Base-by-base conservation (phyloP, 257 asterid genomes). In the Eustoma russellianum region DNA sequence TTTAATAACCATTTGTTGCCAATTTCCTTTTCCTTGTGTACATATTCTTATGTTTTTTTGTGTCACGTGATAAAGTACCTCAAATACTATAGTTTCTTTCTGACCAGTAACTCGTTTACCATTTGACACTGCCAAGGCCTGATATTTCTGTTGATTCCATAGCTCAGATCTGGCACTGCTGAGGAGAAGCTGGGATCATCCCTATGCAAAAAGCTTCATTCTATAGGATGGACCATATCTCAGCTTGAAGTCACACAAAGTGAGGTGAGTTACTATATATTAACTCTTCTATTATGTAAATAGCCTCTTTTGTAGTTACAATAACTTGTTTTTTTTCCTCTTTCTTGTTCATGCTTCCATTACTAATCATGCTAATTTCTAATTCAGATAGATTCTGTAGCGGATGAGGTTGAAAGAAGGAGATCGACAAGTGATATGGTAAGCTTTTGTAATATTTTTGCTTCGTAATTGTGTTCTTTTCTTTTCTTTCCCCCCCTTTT, bases 151-250 rank as follows among this genome's bases (percentile, higher is more conserved):
- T 71, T 74, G 81, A 78, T 69, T 80, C 82, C 89, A 72, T 88
- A 88, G 97, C 95, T 88, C 97, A 88, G 97, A 84, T 88, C 75
- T 74, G 94, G 95, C 83, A 73, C 77, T 53, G 82, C 85, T 65
- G 91, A 85, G 88, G 94, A 85, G 69, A 71, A 55, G 54, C 62
- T 88, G 72, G 74, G 92, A 55, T 72, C 79, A 59, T 45, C 67
- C 48, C 59, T 88, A 77, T 77, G 83, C 60, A 68, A 46, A 48
- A 80, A 80, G 76, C 88, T 82, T 65, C 82, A 74, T 61, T 80
- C 95, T 34, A 72, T 85, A 59, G 94, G 97, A 40, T 88, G 94
- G 94, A 69, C 70, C 17, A 85, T 80, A 57, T 75, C 92, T 19
- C 87, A 83, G 60, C 62, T 71, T 62, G 64, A 88, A 55, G 77